phyloP scores from a whole-genome alignment of 1,139 yeast species.

The Kodamaea sp. region DNA sequence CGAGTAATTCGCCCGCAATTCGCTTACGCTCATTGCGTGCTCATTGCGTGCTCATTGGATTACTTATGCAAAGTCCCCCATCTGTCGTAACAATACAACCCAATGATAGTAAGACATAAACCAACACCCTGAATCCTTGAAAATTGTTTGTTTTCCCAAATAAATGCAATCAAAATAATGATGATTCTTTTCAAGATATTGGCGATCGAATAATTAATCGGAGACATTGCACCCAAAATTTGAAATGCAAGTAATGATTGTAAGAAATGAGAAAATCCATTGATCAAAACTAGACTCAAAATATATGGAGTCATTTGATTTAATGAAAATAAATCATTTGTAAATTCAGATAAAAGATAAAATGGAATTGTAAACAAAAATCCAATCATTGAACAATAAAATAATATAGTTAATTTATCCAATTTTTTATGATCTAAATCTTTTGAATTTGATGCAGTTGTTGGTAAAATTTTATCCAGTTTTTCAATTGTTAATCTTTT shows the following conservation, averaged over 20 bases:
- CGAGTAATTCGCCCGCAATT: no score
- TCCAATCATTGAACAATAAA: slow-evolving; percentile 82
- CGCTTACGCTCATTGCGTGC: no score
- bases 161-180: slow-evolving; percentile 73
- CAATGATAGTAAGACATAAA: slow-evolving; percentile 59
- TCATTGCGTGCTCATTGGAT: no score
- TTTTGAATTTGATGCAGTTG: slow-evolving; percentile 27
- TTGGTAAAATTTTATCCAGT: slow-evolving; percentile 14
- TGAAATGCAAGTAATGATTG: slow-evolving; percentile 90
- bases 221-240: slow-evolving; percentile 77
- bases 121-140: slow-evolving; percentile 63
- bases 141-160: slow-evolving; percentile 67
- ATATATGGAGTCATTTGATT: slow-evolving; percentile 33
- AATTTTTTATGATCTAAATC: slow-evolving; percentile 34
- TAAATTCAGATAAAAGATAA: slow-evolving; percentile 65
- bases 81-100: slow-evolving; percentile 67
- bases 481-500: slow-evolving; percentile 57
- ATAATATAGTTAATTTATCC: slow-evolving; percentile 79
- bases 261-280: slow-evolving; percentile 78
- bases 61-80: slow-evolving; percentile 48
- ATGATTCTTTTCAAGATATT: slow-evolving; percentile 83
- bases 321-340: slow-evolving; percentile 30
- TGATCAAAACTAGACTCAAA: slow-evolving; percentile 40
- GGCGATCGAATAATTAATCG: slow-evolving; percentile 90
- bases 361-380: slow-evolving; percentile 74